Conservation (phyloP, 2,329 filamentous ascomycete genomes). For the Calonectria pteridis region DNA sequence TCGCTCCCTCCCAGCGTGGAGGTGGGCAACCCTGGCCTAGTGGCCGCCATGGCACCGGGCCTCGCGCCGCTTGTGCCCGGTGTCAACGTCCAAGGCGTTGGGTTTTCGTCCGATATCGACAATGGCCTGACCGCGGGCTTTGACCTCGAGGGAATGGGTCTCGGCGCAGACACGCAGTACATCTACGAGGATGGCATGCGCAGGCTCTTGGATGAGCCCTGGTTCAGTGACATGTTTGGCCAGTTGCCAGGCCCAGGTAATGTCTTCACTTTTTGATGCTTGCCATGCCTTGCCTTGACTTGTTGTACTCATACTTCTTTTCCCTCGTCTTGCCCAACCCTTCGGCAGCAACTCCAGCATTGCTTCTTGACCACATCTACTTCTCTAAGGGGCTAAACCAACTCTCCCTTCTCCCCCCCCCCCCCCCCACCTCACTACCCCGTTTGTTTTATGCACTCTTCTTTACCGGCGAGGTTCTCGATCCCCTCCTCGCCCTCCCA, state of each 20-base stretch:
- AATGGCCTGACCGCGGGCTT: constrained; percentile 43
- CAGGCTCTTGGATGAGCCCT: constrained; percentile 55
- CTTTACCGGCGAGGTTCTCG: background rate
- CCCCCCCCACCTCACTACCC: background rate
- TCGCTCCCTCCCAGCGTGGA: constrained; percentile 31
- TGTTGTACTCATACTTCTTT: too few relatives aligned
- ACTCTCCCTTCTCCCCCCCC: too few relatives aligned
- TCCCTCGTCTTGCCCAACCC: background rate
- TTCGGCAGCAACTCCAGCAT: background rate
- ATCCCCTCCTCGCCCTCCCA: background rate
- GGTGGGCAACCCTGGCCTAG: constrained; percentile 37
- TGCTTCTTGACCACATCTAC: background rate
- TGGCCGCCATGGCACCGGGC: constrained; percentile 43
- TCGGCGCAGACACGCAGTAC: constrained; percentile 43
- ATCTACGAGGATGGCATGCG: constrained; percentile 50
- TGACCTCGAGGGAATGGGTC: constrained; percentile 48
- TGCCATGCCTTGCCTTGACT: background rate
- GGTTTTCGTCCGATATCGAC: constrained; percentile 34
- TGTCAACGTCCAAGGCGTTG: constrained; percentile 25
- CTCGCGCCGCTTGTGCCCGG: constrained; percentile 34
- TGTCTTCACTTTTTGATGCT: constrained; percentile 50
- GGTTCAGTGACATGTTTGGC: constrained; percentile 54
- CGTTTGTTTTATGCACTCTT: background rate
- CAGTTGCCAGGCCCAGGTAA: constrained; percentile 48
- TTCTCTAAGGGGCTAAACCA: background rate